A percentile compares a stretch with the other conserved stretches of the same genome.
These are phyloP conservation scores for Citrus australasica DNA, from an alignment of 345 rosid genomes.

Conservation along the genomic window DNA sequence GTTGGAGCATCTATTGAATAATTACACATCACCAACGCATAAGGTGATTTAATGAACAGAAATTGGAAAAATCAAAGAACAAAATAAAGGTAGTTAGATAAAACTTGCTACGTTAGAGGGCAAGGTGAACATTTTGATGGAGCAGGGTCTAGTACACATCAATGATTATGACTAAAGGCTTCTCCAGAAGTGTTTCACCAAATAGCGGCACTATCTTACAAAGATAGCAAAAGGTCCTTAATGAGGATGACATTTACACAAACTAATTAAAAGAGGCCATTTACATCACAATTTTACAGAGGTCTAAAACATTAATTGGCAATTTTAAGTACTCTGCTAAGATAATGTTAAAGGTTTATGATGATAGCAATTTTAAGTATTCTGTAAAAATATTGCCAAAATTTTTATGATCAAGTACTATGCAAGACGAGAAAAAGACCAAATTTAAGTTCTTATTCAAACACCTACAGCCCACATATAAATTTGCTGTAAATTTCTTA, in stretches of 20 bases:
- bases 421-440: neutral
- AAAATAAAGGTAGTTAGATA: neutral
- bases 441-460: neutral
- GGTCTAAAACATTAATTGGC: neutral
- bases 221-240: neutral
- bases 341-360: neutral
- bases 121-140: neutral
- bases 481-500: slow-evolving; percentile 4
- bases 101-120: neutral
- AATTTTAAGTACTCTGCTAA: neutral
- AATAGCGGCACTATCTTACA: neutral
- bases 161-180: neutral
- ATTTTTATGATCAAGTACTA: neutral
- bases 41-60: neutral
- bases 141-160: neutral
- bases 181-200: neutral
- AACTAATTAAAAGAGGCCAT: neutral
- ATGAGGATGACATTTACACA: neutral
- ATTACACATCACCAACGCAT: neutral
- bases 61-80: neutral
- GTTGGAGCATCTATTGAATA: neutral
- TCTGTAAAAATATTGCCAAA: neutral
- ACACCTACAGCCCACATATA: slow-evolving; percentile 4
- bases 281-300: neutral
- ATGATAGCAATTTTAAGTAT: neutral